Evolutionary conservation across 2,329 filamentous ascomycete genomes (phyloP).

Genomic region (Botrytis aclada): DNA sequence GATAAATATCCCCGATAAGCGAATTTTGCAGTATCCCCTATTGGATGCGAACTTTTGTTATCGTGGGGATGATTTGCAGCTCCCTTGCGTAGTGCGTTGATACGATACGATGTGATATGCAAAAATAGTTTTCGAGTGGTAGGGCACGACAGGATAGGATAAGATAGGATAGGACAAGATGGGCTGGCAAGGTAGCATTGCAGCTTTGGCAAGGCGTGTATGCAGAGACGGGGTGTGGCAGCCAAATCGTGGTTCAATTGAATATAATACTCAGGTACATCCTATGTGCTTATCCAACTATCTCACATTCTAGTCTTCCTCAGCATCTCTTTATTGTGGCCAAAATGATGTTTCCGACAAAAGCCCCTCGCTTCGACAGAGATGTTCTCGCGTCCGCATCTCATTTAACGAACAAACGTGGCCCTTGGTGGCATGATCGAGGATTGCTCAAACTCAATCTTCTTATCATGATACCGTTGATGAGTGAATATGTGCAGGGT

Average conservation of each 20-base stretch:
- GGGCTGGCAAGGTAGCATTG: not conserved
- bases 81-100: not conserved
- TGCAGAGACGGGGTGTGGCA: not conserved
- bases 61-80: not conserved
- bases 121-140: not conserved
- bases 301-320: not conserved
- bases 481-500: constrained; percentile 29
- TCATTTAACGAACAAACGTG: constrained; percentile 24
- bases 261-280: not conserved
- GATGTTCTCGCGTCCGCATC: not conserved
- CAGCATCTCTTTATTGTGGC: not conserved
- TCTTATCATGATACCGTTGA: constrained; percentile 26
- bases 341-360: constrained; percentile 1
- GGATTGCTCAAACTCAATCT: constrained; percentile 23
- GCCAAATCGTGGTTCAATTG: too few species aligned
- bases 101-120: not conserved
- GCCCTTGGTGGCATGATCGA: constrained; percentile 25
- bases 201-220: not conserved
- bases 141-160: not conserved
- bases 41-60: not conserved
- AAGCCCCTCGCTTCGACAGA: not conserved
- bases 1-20: not conserved
- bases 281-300: not conserved
- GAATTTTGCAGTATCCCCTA: not conserved
- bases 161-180: not conserved